Percentiles rank a stretch among this genome's conserved stretches.
Conservation (phyloP, 208 protist species). For the Acanthamoeba triangularis region DNA sequence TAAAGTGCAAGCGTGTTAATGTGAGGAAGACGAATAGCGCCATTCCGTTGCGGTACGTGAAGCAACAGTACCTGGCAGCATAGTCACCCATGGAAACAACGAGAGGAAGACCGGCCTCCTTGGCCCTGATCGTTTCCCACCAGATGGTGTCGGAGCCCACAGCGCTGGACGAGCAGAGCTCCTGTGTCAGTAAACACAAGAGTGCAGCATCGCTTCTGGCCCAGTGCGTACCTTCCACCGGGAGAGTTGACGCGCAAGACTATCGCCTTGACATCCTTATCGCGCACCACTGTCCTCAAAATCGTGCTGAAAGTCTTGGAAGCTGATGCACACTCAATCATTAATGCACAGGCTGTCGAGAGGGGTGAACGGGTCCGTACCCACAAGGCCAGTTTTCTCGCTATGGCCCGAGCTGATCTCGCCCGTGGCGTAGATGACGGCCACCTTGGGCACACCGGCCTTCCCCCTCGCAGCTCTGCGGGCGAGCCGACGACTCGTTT, state of each 20-base stretch:
- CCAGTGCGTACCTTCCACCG: slow-evolving; percentile 34
- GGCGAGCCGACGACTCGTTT: not conserved
- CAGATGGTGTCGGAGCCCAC: slow-evolving; percentile 68
- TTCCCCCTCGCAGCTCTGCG: slow-evolving; percentile 17
- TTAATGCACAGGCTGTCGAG: not conserved
- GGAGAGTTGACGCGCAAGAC: slow-evolving; percentile 60
- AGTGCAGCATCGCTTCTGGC: no score
- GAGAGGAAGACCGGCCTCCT: slow-evolving; percentile 14
- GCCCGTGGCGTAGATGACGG: slow-evolving; percentile 47
- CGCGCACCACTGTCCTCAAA: not conserved
- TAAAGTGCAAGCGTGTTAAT: not conserved
- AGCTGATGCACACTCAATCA: not conserved
- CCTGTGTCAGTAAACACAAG: not conserved
- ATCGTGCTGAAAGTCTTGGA: slow-evolving; percentile 15
- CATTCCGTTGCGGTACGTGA: not conserved
- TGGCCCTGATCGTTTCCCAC: slow-evolving; percentile 59
- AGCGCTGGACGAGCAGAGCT: slow-evolving; percentile 19
- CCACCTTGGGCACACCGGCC: slow-evolving; percentile 34
- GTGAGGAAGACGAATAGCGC: not conserved
- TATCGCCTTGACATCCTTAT: slow-evolving; percentile 55
- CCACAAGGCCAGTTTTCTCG: not conserved
- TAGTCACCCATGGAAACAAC: slow-evolving; percentile 73
- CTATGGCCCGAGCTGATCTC: slow-evolving; percentile 6
- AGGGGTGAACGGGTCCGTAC: not conserved
- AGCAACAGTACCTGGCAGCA: slow-evolving; percentile 44